phyloP scores from a whole-genome alignment of 495 filamentous ascomycete genomes.

The Hypomontagnella monticulosa region DNA sequence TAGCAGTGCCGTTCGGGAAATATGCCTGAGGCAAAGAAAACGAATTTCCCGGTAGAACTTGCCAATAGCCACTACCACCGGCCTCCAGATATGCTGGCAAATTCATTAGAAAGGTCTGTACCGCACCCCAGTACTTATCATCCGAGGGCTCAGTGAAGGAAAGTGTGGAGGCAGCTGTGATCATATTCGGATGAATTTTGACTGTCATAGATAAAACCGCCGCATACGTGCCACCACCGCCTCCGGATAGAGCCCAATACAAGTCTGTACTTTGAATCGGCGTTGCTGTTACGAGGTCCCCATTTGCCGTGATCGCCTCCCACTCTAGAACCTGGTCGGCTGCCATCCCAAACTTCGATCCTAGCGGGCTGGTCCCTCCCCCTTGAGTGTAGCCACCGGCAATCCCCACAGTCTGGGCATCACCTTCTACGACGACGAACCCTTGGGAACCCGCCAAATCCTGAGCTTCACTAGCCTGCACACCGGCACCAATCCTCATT shows the following conservation, averaged over 20 bases:
- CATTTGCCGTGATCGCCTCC: conserved; percentile 61
- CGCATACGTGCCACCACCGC: conserved; percentile 64
- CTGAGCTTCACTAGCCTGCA: conserved; percentile 60
- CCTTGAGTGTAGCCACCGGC: conserved; percentile 57
- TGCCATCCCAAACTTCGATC: conserved; percentile 55
- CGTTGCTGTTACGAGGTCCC: conserved; percentile 58
- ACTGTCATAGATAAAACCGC: conserved; percentile 60
- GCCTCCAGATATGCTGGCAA: too few relatives aligned
- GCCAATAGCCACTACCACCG: too few relatives aligned
- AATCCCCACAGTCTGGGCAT: conserved; percentile 42
- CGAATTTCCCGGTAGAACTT: too few relatives aligned
- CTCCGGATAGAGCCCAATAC: conserved; percentile 70
- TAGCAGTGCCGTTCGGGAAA: too few relatives aligned
- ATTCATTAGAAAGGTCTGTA: too few relatives aligned
- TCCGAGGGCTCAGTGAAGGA: too few relatives aligned
- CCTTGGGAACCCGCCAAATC: conserved; percentile 51
- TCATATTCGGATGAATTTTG: conserved; percentile 46
- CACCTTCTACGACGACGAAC: conserved; percentile 52
- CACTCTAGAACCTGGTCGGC: conserved; percentile 58
- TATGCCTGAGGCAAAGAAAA: too few relatives aligned
- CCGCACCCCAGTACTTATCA: too few relatives aligned
- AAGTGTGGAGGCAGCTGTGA: too few relatives aligned
- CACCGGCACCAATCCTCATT: conserved; percentile 59
- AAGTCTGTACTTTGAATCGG: conserved; percentile 60
- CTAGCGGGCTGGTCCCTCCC: conserved; percentile 59